Evolutionary conservation across 306 rosid species (phyloP).

Genomic region (Ochetophila trinervis): DNA sequence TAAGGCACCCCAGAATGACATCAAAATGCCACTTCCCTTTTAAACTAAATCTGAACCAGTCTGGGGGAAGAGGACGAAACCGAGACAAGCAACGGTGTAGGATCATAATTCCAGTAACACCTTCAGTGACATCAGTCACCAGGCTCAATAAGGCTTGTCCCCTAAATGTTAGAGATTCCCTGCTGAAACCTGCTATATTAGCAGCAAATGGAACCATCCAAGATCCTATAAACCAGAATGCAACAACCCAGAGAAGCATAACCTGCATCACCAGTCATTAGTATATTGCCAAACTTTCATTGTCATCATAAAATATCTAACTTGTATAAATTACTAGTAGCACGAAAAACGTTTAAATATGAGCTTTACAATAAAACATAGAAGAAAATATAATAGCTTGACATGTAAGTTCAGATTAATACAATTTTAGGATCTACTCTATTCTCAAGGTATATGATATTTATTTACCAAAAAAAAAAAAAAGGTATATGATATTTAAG

Average conservation of each 20-base stretch:
- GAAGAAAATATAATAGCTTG: no score
- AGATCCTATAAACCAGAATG: constrained; percentile 94
- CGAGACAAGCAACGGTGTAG: constrained; percentile 75
- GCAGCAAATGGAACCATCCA: constrained; percentile 90
- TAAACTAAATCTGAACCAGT: constrained; percentile 84
- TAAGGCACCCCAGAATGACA: constrained; percentile 80
- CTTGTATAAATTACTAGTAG: no score
- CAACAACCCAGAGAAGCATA: constrained; percentile 89
- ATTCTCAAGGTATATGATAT: no score
- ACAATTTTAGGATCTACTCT: no score
- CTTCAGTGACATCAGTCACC: constrained; percentile 83
- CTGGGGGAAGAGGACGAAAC: constrained; percentile 85
- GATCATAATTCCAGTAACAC: constrained; percentile 77
- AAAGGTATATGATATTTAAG: no score
- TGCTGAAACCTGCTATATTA: constrained; percentile 65
- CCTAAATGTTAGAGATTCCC: constrained; percentile 73
- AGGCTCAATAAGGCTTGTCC: constrained; percentile 92
- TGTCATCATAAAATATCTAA: no score
- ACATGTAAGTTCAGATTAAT: no score
- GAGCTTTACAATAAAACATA: no score
- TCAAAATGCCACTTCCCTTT: constrained; percentile 84
- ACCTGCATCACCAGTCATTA: constrained; percentile 49
- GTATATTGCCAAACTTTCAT: not conserved
- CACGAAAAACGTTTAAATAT: no score
- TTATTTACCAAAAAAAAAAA: no score